A percentile compares a stretch with the other conserved stretches of the same genome.
Conservation (phyloP, 2,329 filamentous ascomycete genomes). For the Exophiala bonariae region DNA sequence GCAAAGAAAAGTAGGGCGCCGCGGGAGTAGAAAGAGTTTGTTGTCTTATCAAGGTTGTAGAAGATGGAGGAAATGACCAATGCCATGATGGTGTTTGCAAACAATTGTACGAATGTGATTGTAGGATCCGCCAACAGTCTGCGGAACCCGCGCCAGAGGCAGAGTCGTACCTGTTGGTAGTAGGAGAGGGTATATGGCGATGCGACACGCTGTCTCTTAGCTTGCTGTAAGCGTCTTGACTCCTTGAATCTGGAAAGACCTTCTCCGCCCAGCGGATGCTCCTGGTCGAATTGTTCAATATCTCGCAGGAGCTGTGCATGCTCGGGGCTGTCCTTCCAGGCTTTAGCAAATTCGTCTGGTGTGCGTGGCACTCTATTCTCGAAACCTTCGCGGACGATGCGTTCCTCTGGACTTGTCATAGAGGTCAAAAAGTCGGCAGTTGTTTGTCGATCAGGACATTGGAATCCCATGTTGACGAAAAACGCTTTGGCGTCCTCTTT, state of each 20-base stretch:
- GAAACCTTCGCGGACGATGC: conserved; percentile 58
- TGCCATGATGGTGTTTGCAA: conserved; percentile 58
- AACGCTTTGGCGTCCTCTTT: conserved; percentile 61
- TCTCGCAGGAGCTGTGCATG: conserved; percentile 42
- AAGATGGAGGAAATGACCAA: conserved; percentile 67
- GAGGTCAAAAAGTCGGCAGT: conserved; percentile 72
- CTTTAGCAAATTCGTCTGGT: conserved; percentile 65
- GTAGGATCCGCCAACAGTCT: conserved; percentile 66
- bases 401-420: conserved; percentile 65
- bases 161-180: conserved; percentile 55
- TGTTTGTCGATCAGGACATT: conserved; percentile 68
- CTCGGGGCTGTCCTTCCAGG: conserved; percentile 57
- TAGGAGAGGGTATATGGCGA: conserved; percentile 61
- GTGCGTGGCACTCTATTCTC: conserved; percentile 66
- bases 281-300: conserved; percentile 44
- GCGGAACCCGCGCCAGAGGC: conserved; percentile 62
- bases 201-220: conserved; percentile 45
- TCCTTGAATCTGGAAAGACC: conserved; percentile 41
- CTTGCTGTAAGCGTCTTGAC: conserved; percentile 44
- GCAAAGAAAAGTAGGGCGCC: conserved; percentile 65
- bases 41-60: conserved; percentile 61
- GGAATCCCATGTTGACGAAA: conserved; percentile 70
- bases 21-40: conserved; percentile 63
- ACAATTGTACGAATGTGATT: conserved; percentile 64
- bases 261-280: conserved; percentile 45